phyloP scores from a whole-genome alignment of 257 asterid genomes.

The Marsdenia floribunda region DNA sequence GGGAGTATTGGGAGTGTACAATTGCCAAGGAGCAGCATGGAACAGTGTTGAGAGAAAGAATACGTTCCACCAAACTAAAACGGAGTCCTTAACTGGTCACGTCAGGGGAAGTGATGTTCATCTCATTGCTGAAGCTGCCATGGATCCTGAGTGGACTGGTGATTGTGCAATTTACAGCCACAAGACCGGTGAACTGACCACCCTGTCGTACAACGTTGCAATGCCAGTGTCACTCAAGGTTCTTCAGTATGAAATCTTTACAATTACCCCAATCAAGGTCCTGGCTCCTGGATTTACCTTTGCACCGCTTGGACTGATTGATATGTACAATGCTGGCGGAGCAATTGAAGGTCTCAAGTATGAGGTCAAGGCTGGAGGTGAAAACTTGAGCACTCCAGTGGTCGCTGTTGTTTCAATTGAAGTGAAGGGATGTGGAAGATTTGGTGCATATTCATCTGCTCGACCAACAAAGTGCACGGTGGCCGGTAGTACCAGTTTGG shows the following conservation, averaged over 20 bases:
- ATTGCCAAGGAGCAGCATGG: slow-evolving; percentile 96
- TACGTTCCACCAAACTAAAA: slow-evolving; percentile 58
- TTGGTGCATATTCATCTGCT: slow-evolving; percentile 68
- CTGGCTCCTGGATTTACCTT: slow-evolving; percentile 43
- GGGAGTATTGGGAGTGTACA: slow-evolving; percentile 80
- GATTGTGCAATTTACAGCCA: slow-evolving; percentile 56
- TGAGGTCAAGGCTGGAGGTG: slow-evolving; percentile 29
- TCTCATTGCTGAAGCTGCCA: slow-evolving; percentile 46
- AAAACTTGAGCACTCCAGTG: slow-evolving; percentile 30
- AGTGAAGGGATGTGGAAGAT: slow-evolving; percentile 66
- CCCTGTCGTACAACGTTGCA: slow-evolving; percentile 46
- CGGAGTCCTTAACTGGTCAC: slow-evolving; percentile 57
- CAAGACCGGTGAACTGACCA: slow-evolving; percentile 25
- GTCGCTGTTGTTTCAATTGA: slow-evolving; percentile 43
- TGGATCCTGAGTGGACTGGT: slow-evolving; percentile 59
- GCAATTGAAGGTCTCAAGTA: slow-evolving; percentile 61
- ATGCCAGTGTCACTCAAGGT: slow-evolving; percentile 74
- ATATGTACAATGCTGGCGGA: slow-evolving; percentile 82
- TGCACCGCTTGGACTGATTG: slow-evolving; percentile 70
- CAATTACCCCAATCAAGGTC: slow-evolving; percentile 55
- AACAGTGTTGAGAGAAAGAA: slow-evolving; percentile 60
- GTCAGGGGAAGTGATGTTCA: slow-evolving; percentile 67
- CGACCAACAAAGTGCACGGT: slow-evolving; percentile 46
- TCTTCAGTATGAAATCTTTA: slow-evolving; percentile 69
- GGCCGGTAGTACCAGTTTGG: slow-evolving; percentile 22